phyloP scores from a whole-genome alignment of 2,329 filamentous ascomycete species.

The Alternaria solani region DNA sequence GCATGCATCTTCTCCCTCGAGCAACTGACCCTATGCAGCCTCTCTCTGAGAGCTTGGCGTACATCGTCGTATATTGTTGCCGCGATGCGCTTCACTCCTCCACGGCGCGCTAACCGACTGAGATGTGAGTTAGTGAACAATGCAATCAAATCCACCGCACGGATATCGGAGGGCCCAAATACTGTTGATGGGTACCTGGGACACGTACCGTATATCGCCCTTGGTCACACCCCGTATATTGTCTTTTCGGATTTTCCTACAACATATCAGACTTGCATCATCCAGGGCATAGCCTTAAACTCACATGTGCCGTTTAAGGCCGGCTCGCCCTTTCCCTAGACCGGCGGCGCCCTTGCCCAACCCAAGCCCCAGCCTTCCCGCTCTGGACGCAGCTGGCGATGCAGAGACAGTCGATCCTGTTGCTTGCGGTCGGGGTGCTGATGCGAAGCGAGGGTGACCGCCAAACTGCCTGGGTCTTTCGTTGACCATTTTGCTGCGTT shows the following conservation, averaged over 20 bases:
- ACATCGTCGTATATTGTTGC: slow-evolving; percentile 69
- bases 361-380: slow-evolving; percentile 26
- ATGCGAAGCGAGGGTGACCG: slow-evolving; percentile 18
- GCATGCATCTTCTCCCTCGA: too few relatives aligned
- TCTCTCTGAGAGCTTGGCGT: slow-evolving; percentile 60
- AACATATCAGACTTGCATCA: slow-evolving; percentile 12
- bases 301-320: slow-evolving; percentile 39
- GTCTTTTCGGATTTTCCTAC: slow-evolving; percentile 44
- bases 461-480: slow-evolving; percentile 17
- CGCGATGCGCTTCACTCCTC: slow-evolving; percentile 79
- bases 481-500: slow-evolving; percentile 20
- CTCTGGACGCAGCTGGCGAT: slow-evolving; percentile 16
- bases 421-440: slow-evolving; percentile 6
- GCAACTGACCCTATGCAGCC: slow-evolving; percentile 52
- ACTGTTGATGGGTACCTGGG: not conserved
- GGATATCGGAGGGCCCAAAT: too few relatives aligned
- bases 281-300: not conserved
- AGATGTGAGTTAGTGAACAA: slow-evolving; percentile 15
- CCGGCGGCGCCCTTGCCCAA: slow-evolving; percentile 28
- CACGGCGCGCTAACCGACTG: slow-evolving; percentile 74
- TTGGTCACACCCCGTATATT: slow-evolving; percentile 47
- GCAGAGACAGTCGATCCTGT: not conserved
- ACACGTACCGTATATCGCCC: slow-evolving; percentile 45
- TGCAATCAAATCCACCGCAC: not conserved
- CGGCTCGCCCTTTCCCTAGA: slow-evolving; percentile 22